Percentiles rank a stretch among this genome's conserved stretches.
Evolutionary conservation across 495 filamentous ascomycete genomes (phyloP).

Genomic region (Copromyces sp.): DNA sequence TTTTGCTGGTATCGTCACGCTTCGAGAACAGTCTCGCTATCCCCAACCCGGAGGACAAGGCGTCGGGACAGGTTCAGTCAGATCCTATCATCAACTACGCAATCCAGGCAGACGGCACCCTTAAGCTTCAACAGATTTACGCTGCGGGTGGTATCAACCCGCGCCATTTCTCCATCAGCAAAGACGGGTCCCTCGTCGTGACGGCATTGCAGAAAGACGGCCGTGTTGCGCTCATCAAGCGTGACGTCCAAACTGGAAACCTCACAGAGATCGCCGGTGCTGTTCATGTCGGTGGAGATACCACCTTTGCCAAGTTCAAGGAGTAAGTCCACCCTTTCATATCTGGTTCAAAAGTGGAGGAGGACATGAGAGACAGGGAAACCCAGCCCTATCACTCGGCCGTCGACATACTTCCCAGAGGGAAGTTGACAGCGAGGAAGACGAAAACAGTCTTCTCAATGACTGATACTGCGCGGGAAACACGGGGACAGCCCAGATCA

Average conservation of each 20-base stretch:
- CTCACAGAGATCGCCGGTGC: slow-evolving; percentile 42
- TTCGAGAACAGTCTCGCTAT: slow-evolving; percentile 39
- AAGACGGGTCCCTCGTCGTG: slow-evolving; percentile 48
- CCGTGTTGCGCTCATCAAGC: slow-evolving; percentile 49
- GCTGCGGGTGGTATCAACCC: slow-evolving; percentile 51
- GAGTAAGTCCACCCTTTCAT: slow-evolving; percentile 23
- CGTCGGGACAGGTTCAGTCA: slow-evolving; percentile 34
- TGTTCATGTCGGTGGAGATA: slow-evolving; percentile 37
- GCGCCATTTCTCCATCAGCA: slow-evolving; percentile 56
- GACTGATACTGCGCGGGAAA: not conserved
- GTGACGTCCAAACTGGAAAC: slow-evolving; percentile 45
- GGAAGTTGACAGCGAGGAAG: not conserved
- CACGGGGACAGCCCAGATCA: not conserved
- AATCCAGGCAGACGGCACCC: slow-evolving; percentile 36
- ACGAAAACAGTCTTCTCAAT: not conserved
- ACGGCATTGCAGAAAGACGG: slow-evolving; percentile 51
- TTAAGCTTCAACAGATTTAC: slow-evolving; percentile 39
- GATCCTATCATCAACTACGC: slow-evolving; percentile 36
- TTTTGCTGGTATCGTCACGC: slow-evolving; percentile 55
- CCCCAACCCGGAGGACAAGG: slow-evolving; percentile 32
- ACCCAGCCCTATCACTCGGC: not conserved
- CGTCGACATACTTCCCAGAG: not conserved
- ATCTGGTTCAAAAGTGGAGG: not conserved
- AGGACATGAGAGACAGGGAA: not conserved
- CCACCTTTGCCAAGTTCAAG: slow-evolving; percentile 53